Evolutionary conservation across 164 flowering plant genomes (phyloP), one percentile per base, ranked within the genome.

Genomic region (Amborella trichopoda): DNA sequence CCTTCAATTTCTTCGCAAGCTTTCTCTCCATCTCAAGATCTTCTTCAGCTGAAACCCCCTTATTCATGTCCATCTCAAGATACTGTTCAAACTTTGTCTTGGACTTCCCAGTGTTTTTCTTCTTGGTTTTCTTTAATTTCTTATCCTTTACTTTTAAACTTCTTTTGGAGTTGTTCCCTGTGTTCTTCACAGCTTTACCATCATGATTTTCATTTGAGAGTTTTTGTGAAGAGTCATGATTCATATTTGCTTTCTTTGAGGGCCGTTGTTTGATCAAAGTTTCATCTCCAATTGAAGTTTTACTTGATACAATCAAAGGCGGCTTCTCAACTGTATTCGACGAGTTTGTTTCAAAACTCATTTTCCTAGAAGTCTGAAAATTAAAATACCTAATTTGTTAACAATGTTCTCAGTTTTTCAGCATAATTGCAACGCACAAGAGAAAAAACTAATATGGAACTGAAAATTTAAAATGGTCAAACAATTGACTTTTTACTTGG

Each of bases 1-100:
- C 78, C 54, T 78, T 85, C 39, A 89, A 77, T 62, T 77, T 85
- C 73, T 81, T 85, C 1, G 91, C 82, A 48, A 89, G 85, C 52
- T 60, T 77, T 61, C 69, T 73, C 69, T 85, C 95, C 61, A 75
- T 26, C 33, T 67, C 63, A 58, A 89, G 54, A 72, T 85, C 97
- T 30, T 77, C 76, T 44, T 78, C 58, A 0, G 70, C 76, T 43
- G 73, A 56, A 26, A 58, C 45, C 28, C 55, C 66, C 40, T 48
- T 57, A 4, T 59, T 48, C 70, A 30, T 66, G 9, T 67, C 78
- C 72, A 62, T 56, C 40, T 76, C 78, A 10, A 79, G 58, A 58
- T 59, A 83, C 67, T 79, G 76, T 48, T 81, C 85, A 59, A 83
- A 77, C 51, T 71, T 80, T 4, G 81, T 73, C 54, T 73, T 79